Base-by-base conservation (phyloP, 257 asterid genomes). In the Haberlea rhodopensis region DNA sequence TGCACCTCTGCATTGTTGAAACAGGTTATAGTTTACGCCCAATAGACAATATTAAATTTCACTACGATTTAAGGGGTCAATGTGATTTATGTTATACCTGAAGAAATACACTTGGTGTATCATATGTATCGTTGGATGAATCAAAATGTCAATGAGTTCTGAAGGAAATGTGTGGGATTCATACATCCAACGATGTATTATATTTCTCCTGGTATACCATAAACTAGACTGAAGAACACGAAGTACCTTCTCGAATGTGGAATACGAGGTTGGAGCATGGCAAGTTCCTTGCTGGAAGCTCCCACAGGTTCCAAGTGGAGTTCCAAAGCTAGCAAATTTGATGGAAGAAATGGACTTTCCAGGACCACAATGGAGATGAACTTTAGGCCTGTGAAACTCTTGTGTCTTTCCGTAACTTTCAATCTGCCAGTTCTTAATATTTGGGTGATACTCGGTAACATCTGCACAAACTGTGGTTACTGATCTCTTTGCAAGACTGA, bases 251-350 rank as follows among this genome's bases (percentile, higher is more conserved):
- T 89, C 88, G 31, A 87, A 19, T 75, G 73, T 78, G 66, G 73
- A 21, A 8, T 77, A 49, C 1, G 99, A 87, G 55, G 81, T 69
- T 45, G 94, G 73, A 76, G 99, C 85, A 75, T 92, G 97, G 87
- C 99, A 92, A 40, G 82, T 57, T 79, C 99, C 99, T 74, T 80
- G 81, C 82, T 80, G 84, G 86, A 92, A 89, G 66, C 68, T 82
- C 51, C 99, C 99, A 63, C 99, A 92, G 26, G 88, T 85, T 57
- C 99, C 99, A 1, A 72, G 63, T 49, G 99, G 91, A 63, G 96
- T 92, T 72, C 99, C 99, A 20, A 89, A 92, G 87, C 99, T 92
- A 7, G 99, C 99, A 76, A 92, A 92, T 77, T 87, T 85, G 67
- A 92, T 87, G 29, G 95, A 73, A 61, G 97, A 75, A 61, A 92